These are phyloP conservation scores for Aegilops umbellulata DNA, from an alignment of 176 grass and related monocot species.

Conservation along the genomic window DNA sequence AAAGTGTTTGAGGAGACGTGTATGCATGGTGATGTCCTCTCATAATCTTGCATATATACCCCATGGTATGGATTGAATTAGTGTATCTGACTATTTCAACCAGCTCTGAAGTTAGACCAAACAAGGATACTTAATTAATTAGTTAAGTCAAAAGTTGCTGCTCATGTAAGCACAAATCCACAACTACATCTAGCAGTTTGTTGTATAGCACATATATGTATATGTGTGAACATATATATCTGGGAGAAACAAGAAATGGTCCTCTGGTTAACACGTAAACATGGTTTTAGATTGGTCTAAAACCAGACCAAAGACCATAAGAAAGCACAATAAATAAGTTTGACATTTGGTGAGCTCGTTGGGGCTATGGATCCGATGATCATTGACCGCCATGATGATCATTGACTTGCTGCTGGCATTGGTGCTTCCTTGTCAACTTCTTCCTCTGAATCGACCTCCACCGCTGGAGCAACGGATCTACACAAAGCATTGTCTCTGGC, in stretches of 20 bases:
- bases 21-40: neutral
- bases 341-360: neutral
- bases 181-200: neutral
- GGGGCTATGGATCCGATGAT: neutral
- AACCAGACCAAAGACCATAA: neutral
- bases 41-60: neutral
- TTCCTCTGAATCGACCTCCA: neutral
- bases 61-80: no score
- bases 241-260: neutral
- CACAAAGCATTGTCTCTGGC: no score
- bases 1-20: neutral
- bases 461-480: no score
- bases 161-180: neutral
- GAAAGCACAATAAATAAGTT: neutral
- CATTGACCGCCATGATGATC: neutral
- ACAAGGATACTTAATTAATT: neutral
- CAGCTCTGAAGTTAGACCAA: no score
- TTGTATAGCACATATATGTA: neutral
- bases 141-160: constrained; percentile 13
- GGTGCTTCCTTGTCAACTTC: neutral
- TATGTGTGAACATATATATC: constrained; percentile 16
- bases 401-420: rapidly evolving
- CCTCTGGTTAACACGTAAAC: neutral
- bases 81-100: no score
- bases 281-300: constrained; percentile 36